phyloP scores from a whole-genome alignment of 1,284 basidiomycete species.

The Xanthoconium separans region DNA sequence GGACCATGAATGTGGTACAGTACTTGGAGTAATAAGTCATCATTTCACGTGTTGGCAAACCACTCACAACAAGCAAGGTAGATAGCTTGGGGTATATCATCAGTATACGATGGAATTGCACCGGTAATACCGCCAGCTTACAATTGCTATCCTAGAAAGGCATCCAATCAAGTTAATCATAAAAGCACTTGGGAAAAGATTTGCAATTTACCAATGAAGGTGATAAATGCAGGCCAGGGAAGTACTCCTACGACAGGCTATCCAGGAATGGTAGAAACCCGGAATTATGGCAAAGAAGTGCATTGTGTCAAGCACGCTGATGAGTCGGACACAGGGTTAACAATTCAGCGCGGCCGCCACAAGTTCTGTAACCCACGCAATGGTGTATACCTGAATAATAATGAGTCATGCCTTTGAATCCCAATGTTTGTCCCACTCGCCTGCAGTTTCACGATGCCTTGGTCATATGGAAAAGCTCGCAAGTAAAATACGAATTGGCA shows the following conservation, averaged over 20 bases:
- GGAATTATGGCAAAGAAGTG: not conserved
- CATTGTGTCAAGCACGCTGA: not conserved
- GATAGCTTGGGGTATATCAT: not conserved
- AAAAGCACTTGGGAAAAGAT: not conserved
- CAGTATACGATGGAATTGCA: not conserved
- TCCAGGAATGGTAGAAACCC: not conserved
- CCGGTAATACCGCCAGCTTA: not conserved
- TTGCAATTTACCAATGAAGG: not conserved
- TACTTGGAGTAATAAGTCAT: not conserved
- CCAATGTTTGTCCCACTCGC: constrained; percentile 1
- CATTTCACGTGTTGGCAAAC: not conserved
- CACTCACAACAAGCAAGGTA: not conserved
- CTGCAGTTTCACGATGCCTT: constrained; percentile 1
- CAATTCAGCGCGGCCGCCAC: not conserved
- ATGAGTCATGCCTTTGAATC: not conserved
- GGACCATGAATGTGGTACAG: constrained; percentile 10
- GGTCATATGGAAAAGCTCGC: constrained; percentile 8
- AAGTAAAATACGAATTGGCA: constrained; percentile 12
- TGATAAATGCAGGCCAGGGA: not conserved
- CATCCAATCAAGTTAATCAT: not conserved
- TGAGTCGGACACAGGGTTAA: not conserved
- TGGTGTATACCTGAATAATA: not conserved
- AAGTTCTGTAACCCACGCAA: constrained; percentile 2
- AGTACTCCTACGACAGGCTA: not conserved
- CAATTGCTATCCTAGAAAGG: not conserved